These are phyloP conservation scores for Forsythia viridissima DNA, from an alignment of 257 asterid species.

Conservation along the genomic window DNA sequence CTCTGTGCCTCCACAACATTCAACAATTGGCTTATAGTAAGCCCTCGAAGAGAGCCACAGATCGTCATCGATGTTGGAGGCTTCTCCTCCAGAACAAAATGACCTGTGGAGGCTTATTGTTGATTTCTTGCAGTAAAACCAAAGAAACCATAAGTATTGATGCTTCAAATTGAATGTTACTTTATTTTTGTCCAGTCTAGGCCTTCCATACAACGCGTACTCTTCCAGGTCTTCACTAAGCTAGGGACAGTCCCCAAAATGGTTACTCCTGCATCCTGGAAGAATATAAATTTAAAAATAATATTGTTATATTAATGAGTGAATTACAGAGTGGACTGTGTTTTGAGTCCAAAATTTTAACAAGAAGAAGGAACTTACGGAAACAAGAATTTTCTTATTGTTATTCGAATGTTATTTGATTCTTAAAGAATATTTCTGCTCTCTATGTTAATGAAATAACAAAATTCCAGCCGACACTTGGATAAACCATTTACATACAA, in stretches of 20 bases:
- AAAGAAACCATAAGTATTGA: neutral
- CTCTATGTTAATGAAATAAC: neutral
- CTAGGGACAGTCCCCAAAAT: conserved; percentile 91
- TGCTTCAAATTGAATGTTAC: conserved; percentile 33
- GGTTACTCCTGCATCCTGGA: conserved; percentile 90
- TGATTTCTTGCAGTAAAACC: conserved; percentile 7
- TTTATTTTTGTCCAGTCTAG: conserved; percentile 84
- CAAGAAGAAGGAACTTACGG: neutral
- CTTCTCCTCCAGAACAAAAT: conserved; percentile 81
- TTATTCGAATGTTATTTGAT: neutral
- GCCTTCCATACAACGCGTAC: conserved; percentile 75
- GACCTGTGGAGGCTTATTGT: conserved; percentile 42
- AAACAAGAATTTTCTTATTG: neutral
- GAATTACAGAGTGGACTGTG: neutral
- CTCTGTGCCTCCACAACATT: conserved; percentile 96
- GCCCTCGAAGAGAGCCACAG: conserved; percentile 96
- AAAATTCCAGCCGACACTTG: too few relatives aligned
- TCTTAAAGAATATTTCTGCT: neutral
- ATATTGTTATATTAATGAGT: conserved; percentile 1
- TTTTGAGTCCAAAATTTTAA: neutral
- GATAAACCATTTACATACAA: neutral
- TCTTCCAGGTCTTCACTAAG: conserved; percentile 92
- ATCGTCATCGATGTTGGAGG: conserved; percentile 82
- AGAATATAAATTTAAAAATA: conserved; percentile 3
- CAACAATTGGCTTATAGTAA: conserved; percentile 69